Percentiles rank a stretch among this genome's conserved stretches.
These are phyloP conservation scores for Eucalyptus tenuipes DNA, from an alignment of 345 rosid genomes.

Conservation along the genomic window DNA sequence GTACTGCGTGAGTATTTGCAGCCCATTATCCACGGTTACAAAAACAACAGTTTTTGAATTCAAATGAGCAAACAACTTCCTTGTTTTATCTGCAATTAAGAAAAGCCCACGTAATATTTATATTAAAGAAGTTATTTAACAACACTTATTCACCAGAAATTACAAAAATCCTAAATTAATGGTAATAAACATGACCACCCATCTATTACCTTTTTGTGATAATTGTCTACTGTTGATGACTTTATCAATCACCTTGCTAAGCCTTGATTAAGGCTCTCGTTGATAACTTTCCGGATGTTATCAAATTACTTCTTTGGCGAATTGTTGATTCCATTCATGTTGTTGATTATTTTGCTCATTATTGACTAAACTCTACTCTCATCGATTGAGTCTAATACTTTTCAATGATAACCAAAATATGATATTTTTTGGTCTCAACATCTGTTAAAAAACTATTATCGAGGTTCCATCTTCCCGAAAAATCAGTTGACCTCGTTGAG, in stretches of 20 bases:
- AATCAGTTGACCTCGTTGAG: background rate
- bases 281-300: background rate
- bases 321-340: background rate
- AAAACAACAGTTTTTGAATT: background rate
- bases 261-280: background rate
- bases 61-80: background rate
- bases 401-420: background rate
- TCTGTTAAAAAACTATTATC: background rate
- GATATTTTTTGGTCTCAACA: background rate
- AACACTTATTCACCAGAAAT: background rate
- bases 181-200: background rate
- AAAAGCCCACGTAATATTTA: background rate
- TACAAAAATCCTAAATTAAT: background rate
- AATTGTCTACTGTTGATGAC: background rate
- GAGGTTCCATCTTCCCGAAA: background rate
- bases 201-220: fast-evolving
- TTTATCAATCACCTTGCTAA: background rate
- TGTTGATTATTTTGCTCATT: background rate
- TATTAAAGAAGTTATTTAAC: background rate
- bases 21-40: background rate
- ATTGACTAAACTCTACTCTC: background rate
- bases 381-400: background rate
- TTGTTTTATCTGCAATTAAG: background rate
- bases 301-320: background rate
- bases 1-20: fast-evolving